Evolutionary conservation across 1,284 basidiomycete species (phyloP).

Genomic region (Singerocomus rubriflavus): DNA sequence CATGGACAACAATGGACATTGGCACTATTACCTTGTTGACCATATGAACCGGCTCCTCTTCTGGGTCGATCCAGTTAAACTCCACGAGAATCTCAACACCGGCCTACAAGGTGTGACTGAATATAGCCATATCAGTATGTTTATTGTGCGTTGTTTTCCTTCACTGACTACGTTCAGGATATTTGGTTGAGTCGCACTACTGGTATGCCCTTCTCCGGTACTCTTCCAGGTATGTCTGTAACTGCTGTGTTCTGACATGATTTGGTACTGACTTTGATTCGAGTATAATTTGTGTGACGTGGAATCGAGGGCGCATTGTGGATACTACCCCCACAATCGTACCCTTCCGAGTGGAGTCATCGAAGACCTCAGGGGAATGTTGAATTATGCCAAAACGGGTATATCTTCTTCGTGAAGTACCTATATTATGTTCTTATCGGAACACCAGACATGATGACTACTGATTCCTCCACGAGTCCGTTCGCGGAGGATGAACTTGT

Average conservation of each 20-base stretch:
- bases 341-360: not conserved
- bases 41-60: slow-evolving; percentile 17
- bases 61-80: slow-evolving; percentile 10
- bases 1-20: slow-evolving; percentile 1
- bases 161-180: slow-evolving; percentile 10
- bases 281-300: not conserved
- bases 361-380: slow-evolving; percentile 6
- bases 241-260: not conserved
- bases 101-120: slow-evolving; percentile 2
- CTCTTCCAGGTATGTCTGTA: not conserved
- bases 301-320: slow-evolving; percentile 14
- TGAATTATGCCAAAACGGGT: slow-evolving; percentile 20
- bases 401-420: not conserved
- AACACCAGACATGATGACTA: slow-evolving; percentile 14
- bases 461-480: slow-evolving; percentile 18
- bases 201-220: slow-evolving; percentile 1
- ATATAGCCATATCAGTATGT: slow-evolving; percentile 18
- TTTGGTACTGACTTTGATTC: not conserved
- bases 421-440: not conserved
- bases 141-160: not conserved
- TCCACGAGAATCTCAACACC: not conserved
- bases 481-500: slow-evolving; percentile 13
- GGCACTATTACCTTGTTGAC: slow-evolving; percentile 21
- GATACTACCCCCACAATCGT: slow-evolving; percentile 17
- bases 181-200: slow-evolving; percentile 14